A percentile compares a stretch with the other conserved stretches of the same genome.
Evolutionary conservation across 345 rosid genomes (phyloP).

Genomic region (Eucalyptus lansdowneana): DNA sequence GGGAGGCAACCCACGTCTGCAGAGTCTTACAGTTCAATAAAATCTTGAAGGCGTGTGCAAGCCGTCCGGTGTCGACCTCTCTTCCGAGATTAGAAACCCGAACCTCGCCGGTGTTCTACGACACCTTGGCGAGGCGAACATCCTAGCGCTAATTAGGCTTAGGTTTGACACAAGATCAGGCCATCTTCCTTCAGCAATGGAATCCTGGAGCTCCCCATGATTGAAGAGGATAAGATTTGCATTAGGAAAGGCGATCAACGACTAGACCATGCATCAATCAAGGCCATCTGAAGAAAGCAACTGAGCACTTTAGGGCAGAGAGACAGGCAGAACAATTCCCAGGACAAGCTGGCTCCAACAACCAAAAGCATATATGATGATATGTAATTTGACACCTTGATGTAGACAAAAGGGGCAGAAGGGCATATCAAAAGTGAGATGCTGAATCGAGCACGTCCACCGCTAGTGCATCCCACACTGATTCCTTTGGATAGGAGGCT

Average conservation of each 20-base stretch:
- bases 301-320: background rate
- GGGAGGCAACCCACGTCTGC: too few relatives aligned
- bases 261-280: background rate
- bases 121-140: rapidly evolving
- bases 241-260: background rate
- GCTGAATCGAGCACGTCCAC: background rate
- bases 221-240: background rate
- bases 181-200: background rate
- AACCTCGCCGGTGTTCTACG: rapidly evolving
- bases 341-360: background rate
- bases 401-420: background rate
- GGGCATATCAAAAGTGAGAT: background rate
- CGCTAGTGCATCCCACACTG: background rate
- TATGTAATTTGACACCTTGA: background rate
- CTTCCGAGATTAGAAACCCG: background rate
- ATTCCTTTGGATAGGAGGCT: background rate
- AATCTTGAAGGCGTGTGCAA: background rate
- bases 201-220: background rate
- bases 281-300: background rate
- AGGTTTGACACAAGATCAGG: background rate
- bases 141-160: background rate
- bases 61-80: background rate
- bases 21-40: background rate
- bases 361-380: background rate
- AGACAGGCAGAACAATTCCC: background rate